These are phyloP conservation scores for Talaromyces albobiverticillius DNA, from an alignment of 2,329 filamentous ascomycete genomes.

Conservation along the genomic window DNA sequence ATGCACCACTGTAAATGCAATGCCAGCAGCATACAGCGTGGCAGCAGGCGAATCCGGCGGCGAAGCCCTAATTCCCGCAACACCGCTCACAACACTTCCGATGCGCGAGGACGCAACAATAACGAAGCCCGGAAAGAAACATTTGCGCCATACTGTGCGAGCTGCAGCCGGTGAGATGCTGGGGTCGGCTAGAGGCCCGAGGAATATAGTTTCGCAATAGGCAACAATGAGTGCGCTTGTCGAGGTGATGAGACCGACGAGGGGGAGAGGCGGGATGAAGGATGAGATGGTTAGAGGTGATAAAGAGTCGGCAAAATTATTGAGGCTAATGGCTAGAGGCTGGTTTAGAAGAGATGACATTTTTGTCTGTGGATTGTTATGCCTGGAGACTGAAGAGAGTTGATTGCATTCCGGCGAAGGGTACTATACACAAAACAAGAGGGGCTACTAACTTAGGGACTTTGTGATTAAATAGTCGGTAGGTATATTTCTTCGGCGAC, in stretches of 20 bases:
- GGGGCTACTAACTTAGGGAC: too few relatives aligned
- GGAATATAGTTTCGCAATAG: slow-evolving; percentile 7
- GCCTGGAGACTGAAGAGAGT: neutral
- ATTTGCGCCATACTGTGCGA: slow-evolving; percentile 1
- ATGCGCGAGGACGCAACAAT: neutral
- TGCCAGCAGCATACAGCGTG: neutral
- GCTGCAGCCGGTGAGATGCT: neutral
- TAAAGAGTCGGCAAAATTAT: neutral
- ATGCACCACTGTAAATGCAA: slow-evolving; percentile 5
- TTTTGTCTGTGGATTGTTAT: neutral
- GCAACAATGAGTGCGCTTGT: slow-evolving; percentile 2
- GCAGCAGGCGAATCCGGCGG: neutral
- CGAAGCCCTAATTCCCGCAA: slow-evolving; percentile 6
- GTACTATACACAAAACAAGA: too few relatives aligned
- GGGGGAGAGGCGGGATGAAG: slow-evolving; percentile 3
- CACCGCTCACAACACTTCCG: slow-evolving; percentile 4
- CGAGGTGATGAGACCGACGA: slow-evolving; percentile 9
- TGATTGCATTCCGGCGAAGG: too few relatives aligned
- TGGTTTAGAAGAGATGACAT: neutral
- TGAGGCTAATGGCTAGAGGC: neutral
- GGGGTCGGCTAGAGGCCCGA: neutral
- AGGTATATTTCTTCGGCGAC: too few relatives aligned
- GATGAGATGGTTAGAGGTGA: slow-evolving; percentile 5
- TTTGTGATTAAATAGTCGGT: too few relatives aligned
- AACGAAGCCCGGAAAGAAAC: neutral